Conservation (phyloP, 2,329 filamentous ascomycete genomes). For the Rhinocladiella mackenziei region DNA sequence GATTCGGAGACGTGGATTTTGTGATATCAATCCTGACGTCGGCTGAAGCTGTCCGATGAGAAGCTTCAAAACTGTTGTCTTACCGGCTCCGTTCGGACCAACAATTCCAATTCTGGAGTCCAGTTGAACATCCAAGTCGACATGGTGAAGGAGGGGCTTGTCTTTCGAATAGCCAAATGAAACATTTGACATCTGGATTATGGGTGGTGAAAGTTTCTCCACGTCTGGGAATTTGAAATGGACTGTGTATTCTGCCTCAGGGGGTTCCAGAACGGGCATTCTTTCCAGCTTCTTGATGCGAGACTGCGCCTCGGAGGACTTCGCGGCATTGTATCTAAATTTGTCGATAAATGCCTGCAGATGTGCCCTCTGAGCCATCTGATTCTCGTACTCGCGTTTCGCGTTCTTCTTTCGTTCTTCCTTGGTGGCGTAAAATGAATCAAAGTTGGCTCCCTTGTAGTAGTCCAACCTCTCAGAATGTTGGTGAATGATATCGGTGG, state of each 20-base stretch:
- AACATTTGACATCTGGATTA: conserved; percentile 94
- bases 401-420: conserved; percentile 96
- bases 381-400: conserved; percentile 96
- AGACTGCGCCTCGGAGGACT: conserved; percentile 96
- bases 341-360: conserved; percentile 99
- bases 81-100: conserved; percentile 97
- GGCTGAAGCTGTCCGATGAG: conserved; percentile 81
- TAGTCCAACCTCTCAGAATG: conserved; percentile 97
- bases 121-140: conserved; percentile 94
- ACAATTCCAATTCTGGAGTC: conserved; percentile 98
- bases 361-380: conserved; percentile 90
- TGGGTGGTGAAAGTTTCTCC: conserved; percentile 93
- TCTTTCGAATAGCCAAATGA: conserved; percentile 82
- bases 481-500: conserved; percentile 98
- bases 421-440: conserved; percentile 94
- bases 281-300: conserved; percentile 98
- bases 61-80: conserved; percentile 97
- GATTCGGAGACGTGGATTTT: conserved; percentile 80
- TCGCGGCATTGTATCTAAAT: conserved; percentile 98
- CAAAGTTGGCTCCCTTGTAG: conserved; percentile 96
- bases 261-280: conserved; percentile 86
- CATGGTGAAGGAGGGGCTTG: conserved; percentile 73
- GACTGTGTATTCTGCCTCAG: conserved; percentile 90
- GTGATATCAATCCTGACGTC: conserved; percentile 75
- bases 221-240: conserved; percentile 97